Percentiles rank a stretch among this genome's conserved stretches.
Evolutionary conservation across 2,329 filamentous ascomycete genomes (phyloP).

Genomic region (Aspergillus amoenus): DNA sequence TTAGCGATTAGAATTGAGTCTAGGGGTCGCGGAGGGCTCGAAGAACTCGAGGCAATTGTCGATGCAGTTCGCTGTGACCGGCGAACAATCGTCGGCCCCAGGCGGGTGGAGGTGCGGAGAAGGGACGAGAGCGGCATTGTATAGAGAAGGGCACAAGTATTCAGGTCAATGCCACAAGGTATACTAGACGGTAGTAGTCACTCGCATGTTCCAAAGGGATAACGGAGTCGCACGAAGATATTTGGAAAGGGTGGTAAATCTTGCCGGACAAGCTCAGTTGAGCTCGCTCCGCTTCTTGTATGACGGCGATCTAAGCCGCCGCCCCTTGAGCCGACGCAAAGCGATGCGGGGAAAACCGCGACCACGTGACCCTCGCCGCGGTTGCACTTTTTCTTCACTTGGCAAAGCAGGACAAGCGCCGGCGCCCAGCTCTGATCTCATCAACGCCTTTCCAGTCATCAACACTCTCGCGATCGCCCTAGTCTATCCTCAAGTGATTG

Average conservation of each 20-base stretch:
- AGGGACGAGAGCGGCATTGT: constrained; percentile 39
- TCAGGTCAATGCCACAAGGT: constrained; percentile 11
- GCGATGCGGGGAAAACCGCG: constrained; percentile 35
- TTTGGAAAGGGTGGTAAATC: background rate
- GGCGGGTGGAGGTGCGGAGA: constrained; percentile 41
- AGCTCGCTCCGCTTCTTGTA: constrained; percentile 12
- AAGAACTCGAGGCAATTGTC: constrained; percentile 24
- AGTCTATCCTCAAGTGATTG: background rate
- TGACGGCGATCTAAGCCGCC: background rate
- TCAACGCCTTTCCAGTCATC: background rate
- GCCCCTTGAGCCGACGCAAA: constrained; percentile 36
- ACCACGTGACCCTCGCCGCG: constrained; percentile 20
- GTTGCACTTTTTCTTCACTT: constrained; percentile 9
- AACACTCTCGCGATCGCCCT: background rate
- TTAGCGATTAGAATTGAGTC: constrained; percentile 93
- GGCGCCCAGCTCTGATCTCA: constrained; percentile 10
- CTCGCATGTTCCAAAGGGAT: constrained; percentile 12
- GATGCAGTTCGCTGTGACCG: constrained; percentile 31
- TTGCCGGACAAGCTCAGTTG: background rate
- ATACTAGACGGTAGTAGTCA: background rate
- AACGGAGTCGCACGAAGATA: background rate
- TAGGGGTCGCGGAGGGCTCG: constrained; percentile 40
- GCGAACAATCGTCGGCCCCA: constrained; percentile 29
- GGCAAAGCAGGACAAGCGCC: constrained; percentile 1
- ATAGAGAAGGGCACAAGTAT: background rate